Evolutionary conservation across 768 basidiomycete species (phyloP).

Genomic region (Tricholoma furcatifolium): DNA sequence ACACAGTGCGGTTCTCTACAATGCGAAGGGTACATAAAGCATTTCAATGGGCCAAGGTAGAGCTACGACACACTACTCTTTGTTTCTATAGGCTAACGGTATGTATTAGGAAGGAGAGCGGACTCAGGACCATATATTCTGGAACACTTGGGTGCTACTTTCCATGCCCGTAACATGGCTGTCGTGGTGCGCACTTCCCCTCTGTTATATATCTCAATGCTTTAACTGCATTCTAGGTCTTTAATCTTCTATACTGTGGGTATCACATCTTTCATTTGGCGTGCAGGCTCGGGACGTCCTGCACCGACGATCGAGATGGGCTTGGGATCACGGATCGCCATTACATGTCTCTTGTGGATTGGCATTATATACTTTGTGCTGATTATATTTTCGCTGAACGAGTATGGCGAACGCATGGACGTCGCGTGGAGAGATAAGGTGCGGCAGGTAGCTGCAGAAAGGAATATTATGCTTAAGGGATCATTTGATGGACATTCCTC

Average conservation of each 20-base stretch:
- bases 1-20: slow-evolving; percentile 68
- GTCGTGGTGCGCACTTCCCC: slow-evolving; percentile 46
- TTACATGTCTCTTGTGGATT: slow-evolving; percentile 51
- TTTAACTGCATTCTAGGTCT: slow-evolving; percentile 38
- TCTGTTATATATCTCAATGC: background rate
- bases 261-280: slow-evolving; percentile 70
- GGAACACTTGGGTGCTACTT: slow-evolving; percentile 66
- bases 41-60: slow-evolving; percentile 53
- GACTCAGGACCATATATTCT: slow-evolving; percentile 21
- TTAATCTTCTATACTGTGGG: slow-evolving; percentile 62
- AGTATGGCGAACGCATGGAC: slow-evolving; percentile 41
- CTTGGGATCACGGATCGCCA: slow-evolving; percentile 49
- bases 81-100: background rate
- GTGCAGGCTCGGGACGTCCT: slow-evolving; percentile 22
- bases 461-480: background rate
- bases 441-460: background rate
- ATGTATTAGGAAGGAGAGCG: slow-evolving; percentile 6
- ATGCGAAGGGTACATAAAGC: slow-evolving; percentile 75
- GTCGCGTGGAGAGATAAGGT: slow-evolving; percentile 3
- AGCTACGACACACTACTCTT: background rate
- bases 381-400: slow-evolving; percentile 57
- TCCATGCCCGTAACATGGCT: slow-evolving; percentile 70
- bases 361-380: slow-evolving; percentile 58
- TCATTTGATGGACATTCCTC: background rate
- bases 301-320: slow-evolving; percentile 37